These are phyloP conservation scores for Suillus luteus DNA, from an alignment of 768 basidiomycete genomes.

Conservation along the genomic window DNA sequence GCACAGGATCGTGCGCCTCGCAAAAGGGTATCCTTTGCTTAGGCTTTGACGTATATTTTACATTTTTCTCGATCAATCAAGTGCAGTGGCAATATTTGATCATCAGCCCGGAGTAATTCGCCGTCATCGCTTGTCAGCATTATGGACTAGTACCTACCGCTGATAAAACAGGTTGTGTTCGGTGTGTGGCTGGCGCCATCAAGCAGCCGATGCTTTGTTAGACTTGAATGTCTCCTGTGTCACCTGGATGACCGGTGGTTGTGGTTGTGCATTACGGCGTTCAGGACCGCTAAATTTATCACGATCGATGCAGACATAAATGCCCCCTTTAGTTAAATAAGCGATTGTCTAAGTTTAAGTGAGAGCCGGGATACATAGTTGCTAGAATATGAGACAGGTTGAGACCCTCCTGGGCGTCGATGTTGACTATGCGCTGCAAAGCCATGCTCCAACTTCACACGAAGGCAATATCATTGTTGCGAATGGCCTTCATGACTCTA, in stretches of 20 bases:
- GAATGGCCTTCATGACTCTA: background rate
- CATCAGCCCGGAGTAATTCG: background rate
- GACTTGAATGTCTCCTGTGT: background rate
- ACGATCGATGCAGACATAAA: background rate
- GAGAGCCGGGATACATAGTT: background rate
- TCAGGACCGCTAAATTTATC: slow-evolving; percentile 2
- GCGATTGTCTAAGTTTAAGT: background rate
- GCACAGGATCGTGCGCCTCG: slow-evolving; percentile 24
- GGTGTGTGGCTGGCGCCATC: background rate
- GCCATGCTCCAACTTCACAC: background rate
- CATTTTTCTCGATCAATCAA: background rate
- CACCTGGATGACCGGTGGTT: background rate
- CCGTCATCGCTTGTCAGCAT: slow-evolving; percentile 1
- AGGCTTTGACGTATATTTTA: slow-evolving; percentile 14
- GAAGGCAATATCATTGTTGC: too few species aligned
- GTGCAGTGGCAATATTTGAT: slow-evolving; percentile 8
- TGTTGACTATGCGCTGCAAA: background rate
- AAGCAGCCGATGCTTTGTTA: background rate
- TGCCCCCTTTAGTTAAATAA: background rate
- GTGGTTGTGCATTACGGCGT: background rate
- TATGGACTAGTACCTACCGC: background rate
- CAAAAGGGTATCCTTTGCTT: slow-evolving; percentile 38
- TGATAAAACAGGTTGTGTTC: background rate
- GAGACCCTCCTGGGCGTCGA: background rate
- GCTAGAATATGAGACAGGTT: background rate